phyloP scores from a whole-genome alignment of 2,329 filamentous ascomycete genomes.

The Aspergillus novofumigatus region DNA sequence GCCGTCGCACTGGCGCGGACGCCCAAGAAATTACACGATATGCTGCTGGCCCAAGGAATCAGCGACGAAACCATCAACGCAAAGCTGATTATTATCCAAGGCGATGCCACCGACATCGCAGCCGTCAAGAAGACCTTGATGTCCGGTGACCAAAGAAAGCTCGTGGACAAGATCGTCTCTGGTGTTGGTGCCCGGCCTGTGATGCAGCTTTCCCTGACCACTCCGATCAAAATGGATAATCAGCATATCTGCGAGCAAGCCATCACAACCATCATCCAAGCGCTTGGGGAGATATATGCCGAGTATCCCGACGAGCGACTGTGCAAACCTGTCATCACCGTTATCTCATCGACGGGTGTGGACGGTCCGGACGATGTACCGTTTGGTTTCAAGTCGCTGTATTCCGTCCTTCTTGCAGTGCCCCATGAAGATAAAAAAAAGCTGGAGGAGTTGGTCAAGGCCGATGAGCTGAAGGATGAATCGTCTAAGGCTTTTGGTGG shows the following conservation, averaged over 20 bases:
- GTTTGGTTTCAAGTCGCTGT: neutral
- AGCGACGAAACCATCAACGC: neutral
- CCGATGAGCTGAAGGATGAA: neutral
- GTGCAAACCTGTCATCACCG: neutral
- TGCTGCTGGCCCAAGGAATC: neutral
- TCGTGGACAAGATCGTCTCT: neutral
- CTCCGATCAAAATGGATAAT: neutral
- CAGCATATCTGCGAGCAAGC: neutral
- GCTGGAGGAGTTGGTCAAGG: neutral
- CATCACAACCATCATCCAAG: neutral
- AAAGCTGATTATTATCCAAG: neutral
- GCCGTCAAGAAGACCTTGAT: neutral
- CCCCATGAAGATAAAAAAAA: neutral
- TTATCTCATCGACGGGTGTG: neutral
- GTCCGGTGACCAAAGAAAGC: neutral
- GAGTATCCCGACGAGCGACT: neutral
- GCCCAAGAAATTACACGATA: neutral
- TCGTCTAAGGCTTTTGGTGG: neutral
- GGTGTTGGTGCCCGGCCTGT: neutral
- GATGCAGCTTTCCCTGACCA: neutral
- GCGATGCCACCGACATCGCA: neutral
- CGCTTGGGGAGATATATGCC: neutral
- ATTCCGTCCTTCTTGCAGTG: neutral
- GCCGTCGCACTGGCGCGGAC: neutral
- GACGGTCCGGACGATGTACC: conserved; percentile 13